phyloP scores from a whole-genome alignment of 371 early-diverging fungal genomes.

The Circinella umbellata region DNA sequence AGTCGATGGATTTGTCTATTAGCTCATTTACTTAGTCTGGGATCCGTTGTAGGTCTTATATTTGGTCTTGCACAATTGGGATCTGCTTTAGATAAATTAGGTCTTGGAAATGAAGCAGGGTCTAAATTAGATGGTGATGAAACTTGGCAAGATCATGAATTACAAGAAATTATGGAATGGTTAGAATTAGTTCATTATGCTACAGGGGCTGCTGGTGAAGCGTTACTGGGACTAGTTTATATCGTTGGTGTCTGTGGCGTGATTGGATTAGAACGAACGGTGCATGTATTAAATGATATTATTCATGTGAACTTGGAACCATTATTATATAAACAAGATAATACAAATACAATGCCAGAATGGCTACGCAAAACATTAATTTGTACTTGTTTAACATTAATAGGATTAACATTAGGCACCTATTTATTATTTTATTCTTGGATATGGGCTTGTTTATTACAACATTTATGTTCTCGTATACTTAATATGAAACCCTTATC shows the following conservation, averaged over 20 bases:
- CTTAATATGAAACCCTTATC: constrained; percentile 20
- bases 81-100: constrained; percentile 36
- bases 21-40: constrained; percentile 34
- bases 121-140: constrained; percentile 50
- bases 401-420: constrained; percentile 37
- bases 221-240: constrained; percentile 44
- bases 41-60: constrained; percentile 34
- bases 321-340: neutral
- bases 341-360: neutral
- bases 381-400: constrained; percentile 16
- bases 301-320: constrained; percentile 30
- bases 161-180: constrained; percentile 42
- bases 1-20: constrained; percentile 20
- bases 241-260: constrained; percentile 39
- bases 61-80: constrained; percentile 44
- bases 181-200: constrained; percentile 44
- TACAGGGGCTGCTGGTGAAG: constrained; percentile 45
- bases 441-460: constrained; percentile 47
- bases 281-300: constrained; percentile 35
- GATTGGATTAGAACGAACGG: constrained; percentile 36
- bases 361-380: constrained; percentile 20
- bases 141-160: constrained; percentile 52
- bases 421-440: constrained; percentile 49
- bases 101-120: constrained; percentile 40
- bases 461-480: constrained; percentile 28